Evolutionary conservation across 73 alveolate genomes (phyloP).

Genomic region (Breviolum minutum): DNA sequence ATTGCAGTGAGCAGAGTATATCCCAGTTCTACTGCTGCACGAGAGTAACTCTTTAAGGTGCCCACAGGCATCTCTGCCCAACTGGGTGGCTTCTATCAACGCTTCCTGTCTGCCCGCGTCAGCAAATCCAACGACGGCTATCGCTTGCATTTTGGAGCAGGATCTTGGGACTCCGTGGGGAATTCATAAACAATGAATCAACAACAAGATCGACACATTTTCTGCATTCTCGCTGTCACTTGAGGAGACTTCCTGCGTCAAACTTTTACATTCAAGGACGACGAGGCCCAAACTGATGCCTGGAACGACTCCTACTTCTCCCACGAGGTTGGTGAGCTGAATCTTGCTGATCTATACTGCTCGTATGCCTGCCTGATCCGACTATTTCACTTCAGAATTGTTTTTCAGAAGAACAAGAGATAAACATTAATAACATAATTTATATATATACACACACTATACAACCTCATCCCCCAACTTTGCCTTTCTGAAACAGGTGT

Average conservation of each 20-base stretch:
- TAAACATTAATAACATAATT: too few species aligned
- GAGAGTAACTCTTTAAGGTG: neutral
- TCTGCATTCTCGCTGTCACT: neutral
- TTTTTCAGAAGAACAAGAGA: neutral
- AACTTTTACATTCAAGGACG: constrained; percentile 71
- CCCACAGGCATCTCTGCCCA: constrained; percentile 23
- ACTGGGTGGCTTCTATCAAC: constrained; percentile 39
- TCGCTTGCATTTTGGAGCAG: constrained; percentile 62
- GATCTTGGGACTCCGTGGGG: neutral
- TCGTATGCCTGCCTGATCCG: too few species aligned
- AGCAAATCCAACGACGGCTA: constrained; percentile 46
- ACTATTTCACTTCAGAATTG: too few species aligned
- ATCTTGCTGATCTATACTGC: neutral
- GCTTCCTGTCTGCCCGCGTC: constrained; percentile 8
- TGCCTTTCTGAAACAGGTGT: neutral
- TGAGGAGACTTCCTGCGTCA: constrained; percentile 83
- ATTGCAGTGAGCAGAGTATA: too few species aligned
- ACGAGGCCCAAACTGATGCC: neutral
- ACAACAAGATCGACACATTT: neutral
- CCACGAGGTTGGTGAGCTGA: neutral
- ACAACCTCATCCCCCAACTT: neutral
- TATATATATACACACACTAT: neutral
- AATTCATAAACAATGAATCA: too few species aligned
- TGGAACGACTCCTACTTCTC: neutral
- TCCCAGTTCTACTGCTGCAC: too few species aligned